phyloP scores from a whole-genome alignment of 306 rosid genomes.

The Erythrophleum fordii region DNA sequence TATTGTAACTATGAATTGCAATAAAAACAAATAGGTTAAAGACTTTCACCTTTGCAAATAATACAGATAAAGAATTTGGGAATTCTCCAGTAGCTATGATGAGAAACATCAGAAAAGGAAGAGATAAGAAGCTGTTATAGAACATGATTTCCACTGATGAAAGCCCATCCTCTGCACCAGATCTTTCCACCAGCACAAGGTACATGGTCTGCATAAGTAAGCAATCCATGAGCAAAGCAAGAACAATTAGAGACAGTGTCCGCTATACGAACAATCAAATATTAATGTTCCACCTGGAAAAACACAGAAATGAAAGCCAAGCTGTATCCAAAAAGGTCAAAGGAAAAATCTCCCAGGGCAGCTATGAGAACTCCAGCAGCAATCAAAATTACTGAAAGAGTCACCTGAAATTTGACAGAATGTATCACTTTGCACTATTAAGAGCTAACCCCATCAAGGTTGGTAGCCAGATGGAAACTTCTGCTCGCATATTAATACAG shows the following conservation, averaged over 20 bases:
- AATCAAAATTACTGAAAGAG: slow-evolving; percentile 74
- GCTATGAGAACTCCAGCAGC: slow-evolving; percentile 93
- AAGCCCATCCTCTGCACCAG: slow-evolving; percentile 96
- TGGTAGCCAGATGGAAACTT: slow-evolving; percentile 22
- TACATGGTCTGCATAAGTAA: slow-evolving; percentile 84
- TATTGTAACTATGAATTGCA: slow-evolving; percentile 12
- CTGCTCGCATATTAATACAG: slow-evolving; percentile 4
- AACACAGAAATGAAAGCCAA: slow-evolving; percentile 93
- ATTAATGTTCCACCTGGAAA: slow-evolving; percentile 68
- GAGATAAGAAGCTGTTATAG: slow-evolving; percentile 88
- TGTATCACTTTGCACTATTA: not conserved
- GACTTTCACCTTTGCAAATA: slow-evolving; percentile 77
- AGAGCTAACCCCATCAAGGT: slow-evolving; percentile 34
- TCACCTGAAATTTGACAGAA: slow-evolving; percentile 64
- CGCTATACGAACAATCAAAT: slow-evolving; percentile 18
- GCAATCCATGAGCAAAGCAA: slow-evolving; percentile 41
- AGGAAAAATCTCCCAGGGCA: slow-evolving; percentile 90
- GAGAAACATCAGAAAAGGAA: slow-evolving; percentile 89
- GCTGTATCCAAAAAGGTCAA: slow-evolving; percentile 88
- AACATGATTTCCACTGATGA: slow-evolving; percentile 94
- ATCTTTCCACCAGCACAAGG: slow-evolving; percentile 91
- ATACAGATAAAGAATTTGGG: slow-evolving; percentile 77
- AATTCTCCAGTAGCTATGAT: slow-evolving; percentile 89
- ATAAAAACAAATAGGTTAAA: slow-evolving; percentile 28
- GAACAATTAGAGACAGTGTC: slow-evolving; percentile 4